Base-by-base conservation (phyloP, 768 basidiomycete species). In the Tulasnella sp. region DNA sequence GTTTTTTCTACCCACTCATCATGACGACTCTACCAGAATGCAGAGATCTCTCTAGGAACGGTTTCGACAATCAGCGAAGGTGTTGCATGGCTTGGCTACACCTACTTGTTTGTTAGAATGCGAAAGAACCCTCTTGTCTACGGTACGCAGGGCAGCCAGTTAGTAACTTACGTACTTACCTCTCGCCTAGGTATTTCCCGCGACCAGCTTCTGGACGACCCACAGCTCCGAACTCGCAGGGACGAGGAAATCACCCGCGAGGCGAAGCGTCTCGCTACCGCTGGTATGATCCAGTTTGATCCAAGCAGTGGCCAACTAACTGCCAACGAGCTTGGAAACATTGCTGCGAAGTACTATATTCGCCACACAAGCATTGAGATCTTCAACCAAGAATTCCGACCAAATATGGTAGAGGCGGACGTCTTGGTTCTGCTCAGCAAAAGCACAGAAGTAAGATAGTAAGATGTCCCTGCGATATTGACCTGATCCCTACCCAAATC, bases 281-380 rank as follows among this genome's bases (percentile, higher is more conserved):
- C 91, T 18, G 88, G 89, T 56, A 99, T 99, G 98, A 92, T 98
- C 76, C 87, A 89, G 71, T 94, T 92, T 83, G 92, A 96, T 82
- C 84, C 86, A 46, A 84, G 84, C 0, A 88, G 87, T 6, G 90
- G 89, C 18, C 85, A 88, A 2, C 92, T 98, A 79, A 86, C 88
- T 2, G 90, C 92, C 82, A 95, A 93, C n/a, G 97, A 98, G 81
- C 85, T 97, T 2, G 98, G 98, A n/a, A 88, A 96, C 81, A 97
- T 99, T 82, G 96, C 98, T 0, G 95, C 97, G 5, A 97, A 94
- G 85, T 99, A 98, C 85, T 99, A 99, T 85, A 93, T 99, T 83
- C 90, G 93, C 27, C 86, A 95, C 84, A 86, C 90, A 68, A 96
- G 94, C 5, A 92, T 99, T 46, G 94, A 95, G 84, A 90, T 94